Percentiles rank a stretch among this genome's conserved stretches.
Evolutionary conservation across 768 basidiomycete genomes (phyloP).

Genomic region (Hysterangium stoloniferum): DNA sequence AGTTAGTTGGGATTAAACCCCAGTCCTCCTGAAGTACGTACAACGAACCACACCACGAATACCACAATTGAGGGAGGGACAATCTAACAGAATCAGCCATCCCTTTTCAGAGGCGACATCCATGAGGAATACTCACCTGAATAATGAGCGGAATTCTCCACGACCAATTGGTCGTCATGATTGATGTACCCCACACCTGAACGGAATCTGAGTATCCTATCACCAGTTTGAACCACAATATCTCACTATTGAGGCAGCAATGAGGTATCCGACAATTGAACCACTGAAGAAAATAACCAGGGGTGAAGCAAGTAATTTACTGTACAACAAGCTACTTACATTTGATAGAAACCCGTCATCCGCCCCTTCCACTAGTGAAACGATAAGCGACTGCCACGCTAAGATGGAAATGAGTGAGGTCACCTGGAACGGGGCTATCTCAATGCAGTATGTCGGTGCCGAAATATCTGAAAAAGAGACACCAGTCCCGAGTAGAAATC

Average conservation of each 20-base stretch:
- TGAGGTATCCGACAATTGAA: too few relatives aligned
- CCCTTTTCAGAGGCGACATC: too few relatives aligned
- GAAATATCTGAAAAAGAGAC: slow-evolving; percentile 10
- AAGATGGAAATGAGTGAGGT: slow-evolving; percentile 6
- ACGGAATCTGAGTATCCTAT: too few relatives aligned
- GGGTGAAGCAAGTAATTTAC: not conserved
- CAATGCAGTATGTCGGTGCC: slow-evolving; percentile 24
- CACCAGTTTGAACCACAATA: too few relatives aligned
- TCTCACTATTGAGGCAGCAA: too few relatives aligned
- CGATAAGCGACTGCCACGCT: slow-evolving; percentile 18
- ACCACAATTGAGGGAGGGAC: slow-evolving; percentile 17
- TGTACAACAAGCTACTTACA: too few relatives aligned
- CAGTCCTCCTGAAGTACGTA: too few relatives aligned
- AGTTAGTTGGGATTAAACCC: too few relatives aligned
- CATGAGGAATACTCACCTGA: slow-evolving; percentile 11
- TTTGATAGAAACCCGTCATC: slow-evolving; percentile 12
- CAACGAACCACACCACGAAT: slow-evolving; percentile 18
- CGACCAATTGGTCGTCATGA: slow-evolving; percentile 15
- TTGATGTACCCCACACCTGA: slow-evolving; percentile 8
- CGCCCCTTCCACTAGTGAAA: slow-evolving; percentile 15
- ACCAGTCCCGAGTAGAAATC: slow-evolving; percentile 25
- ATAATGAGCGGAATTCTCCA: slow-evolving; percentile 24
- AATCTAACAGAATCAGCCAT: not conserved
- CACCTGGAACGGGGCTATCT: slow-evolving; percentile 26
- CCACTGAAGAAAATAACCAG: too few relatives aligned